Evolutionary conservation across 2,329 filamentous ascomycete species (phyloP), one percentile per base, ranked within the genome.

Genomic region (Endothia cerciana): DNA sequence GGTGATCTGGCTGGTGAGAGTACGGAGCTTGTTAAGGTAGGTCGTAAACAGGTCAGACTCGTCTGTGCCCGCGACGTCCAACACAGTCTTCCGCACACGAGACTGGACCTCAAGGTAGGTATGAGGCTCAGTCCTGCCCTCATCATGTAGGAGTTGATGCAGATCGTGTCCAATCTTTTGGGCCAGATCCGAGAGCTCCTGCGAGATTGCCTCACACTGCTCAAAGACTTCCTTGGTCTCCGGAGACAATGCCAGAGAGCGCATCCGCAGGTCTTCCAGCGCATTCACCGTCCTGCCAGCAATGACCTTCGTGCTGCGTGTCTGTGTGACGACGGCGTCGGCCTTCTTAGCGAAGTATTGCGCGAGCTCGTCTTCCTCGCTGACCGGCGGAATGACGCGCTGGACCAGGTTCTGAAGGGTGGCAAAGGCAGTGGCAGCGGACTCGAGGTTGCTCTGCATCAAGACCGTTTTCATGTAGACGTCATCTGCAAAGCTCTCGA

Each of bases 401-500:
- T 92, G 87, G 0, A 95, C 84, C 79, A 94, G 85, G 57, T 79
- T 79, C 72, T 86, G 89, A 28, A 88, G 77, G 13, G 89, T 85
- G 47, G 84, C 81, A 65, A 95, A 84, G 0, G 88, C 85, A 10
- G 87, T 82, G 7, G 92, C 91, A 0, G 91, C 87, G 66, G 88
- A 92, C 67, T 97, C 94, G 19, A 97, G 84, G 70, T 94, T 89
- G 72, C 88, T 93, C 74, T 96, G 92, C 78, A 93, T 88, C 69
- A 94, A 80, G 57, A 88, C 76, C 2, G 91, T 87, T 69, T 87
- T 88, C 89, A 94, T 94, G 72, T 93, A 87, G 41, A 94, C 79
- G 71, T 93, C 88, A 73, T 94, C 90, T 0, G 92, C 91, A 75
- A 91, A 92, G 73, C 87, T 89, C 70, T 91, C 87, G 10, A 93